phyloP scores from a whole-genome alignment of 2,329 filamentous ascomycete species.

The Aspergillus japonicus region DNA sequence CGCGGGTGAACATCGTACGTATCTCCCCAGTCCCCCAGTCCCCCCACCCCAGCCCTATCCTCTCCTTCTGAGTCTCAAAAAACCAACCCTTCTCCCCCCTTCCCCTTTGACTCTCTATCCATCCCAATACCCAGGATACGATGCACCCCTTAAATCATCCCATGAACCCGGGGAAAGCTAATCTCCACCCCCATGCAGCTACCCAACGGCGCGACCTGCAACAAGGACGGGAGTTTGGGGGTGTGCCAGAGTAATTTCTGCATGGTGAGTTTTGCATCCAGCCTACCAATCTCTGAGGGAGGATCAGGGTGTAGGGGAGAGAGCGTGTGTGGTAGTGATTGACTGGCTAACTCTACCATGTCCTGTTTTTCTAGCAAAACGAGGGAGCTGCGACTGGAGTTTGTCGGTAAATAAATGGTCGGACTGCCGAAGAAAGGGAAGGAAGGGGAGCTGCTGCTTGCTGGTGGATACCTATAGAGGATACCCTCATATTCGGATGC shows the following conservation, averaged over 20 bases:
- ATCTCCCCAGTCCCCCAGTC: no score
- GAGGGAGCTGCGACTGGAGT: not conserved
- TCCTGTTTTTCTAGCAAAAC: not conserved
- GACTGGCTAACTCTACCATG: not conserved
- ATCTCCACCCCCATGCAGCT: not conserved
- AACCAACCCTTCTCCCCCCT: not conserved
- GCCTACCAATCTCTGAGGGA: no score
- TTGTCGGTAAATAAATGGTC: not conserved
- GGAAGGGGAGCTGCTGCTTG: no score
- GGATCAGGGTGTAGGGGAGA: no score
- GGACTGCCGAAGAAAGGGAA: no score
- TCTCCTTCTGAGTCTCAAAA: not conserved
- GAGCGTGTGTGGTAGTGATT: no score
- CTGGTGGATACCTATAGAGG: no score
- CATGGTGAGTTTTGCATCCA: not conserved
- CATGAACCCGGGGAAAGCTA: not conserved
- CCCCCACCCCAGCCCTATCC: no score
- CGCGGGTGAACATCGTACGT: not conserved
- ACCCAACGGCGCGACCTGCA: not conserved
- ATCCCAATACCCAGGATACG: no score
- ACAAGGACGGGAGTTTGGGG: slow-evolving; percentile 4
- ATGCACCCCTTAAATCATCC: no score
- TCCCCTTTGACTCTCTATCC: no score
- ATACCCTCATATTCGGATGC: no score
- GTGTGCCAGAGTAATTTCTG: not conserved